Conservation (phyloP, 2,329 filamentous ascomycete species). For the Raffaelea albimanens region DNA sequence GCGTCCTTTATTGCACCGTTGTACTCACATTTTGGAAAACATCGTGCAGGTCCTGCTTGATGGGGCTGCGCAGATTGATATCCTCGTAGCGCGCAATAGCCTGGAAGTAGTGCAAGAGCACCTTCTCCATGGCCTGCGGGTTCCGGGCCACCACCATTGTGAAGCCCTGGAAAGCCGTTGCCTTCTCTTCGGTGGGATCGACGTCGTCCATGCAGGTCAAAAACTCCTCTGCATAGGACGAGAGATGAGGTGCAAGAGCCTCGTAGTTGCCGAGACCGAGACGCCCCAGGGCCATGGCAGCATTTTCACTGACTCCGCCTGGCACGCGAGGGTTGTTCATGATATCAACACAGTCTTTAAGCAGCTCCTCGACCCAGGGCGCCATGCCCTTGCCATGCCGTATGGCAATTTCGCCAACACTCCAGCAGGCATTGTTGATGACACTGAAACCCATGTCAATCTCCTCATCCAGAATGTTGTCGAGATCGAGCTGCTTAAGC, state of each 20-base stretch:
- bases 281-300: slow-evolving; percentile 82
- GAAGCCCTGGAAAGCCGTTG: slow-evolving; percentile 86
- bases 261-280: slow-evolving; percentile 73
- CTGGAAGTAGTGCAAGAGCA: slow-evolving; percentile 70
- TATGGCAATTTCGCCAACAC: slow-evolving; percentile 82
- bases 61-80: slow-evolving; percentile 47
- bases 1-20: not conserved
- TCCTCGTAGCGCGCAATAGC: slow-evolving; percentile 72
- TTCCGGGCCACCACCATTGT: slow-evolving; percentile 76
- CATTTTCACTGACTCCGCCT: slow-evolving; percentile 82
- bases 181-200: slow-evolving; percentile 86
- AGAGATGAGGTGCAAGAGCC: slow-evolving; percentile 67
- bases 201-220: slow-evolving; percentile 74
- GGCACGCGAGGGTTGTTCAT: slow-evolving; percentile 79
- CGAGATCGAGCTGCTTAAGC: slow-evolving; percentile 80
- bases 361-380: slow-evolving; percentile 67
- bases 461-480: slow-evolving; percentile 66
- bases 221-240: slow-evolving; percentile 74
- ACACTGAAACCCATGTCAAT: slow-evolving; percentile 82
- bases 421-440: slow-evolving; percentile 98
- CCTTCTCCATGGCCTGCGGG: slow-evolving; percentile 84
- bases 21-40: slow-evolving; percentile 66
- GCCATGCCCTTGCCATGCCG: slow-evolving; percentile 66
- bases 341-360: slow-evolving; percentile 70
- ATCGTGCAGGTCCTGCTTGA: slow-evolving; percentile 57